Base-by-base conservation (phyloP, 805 yeast genomes). In the Candida xyloterini region DNA sequence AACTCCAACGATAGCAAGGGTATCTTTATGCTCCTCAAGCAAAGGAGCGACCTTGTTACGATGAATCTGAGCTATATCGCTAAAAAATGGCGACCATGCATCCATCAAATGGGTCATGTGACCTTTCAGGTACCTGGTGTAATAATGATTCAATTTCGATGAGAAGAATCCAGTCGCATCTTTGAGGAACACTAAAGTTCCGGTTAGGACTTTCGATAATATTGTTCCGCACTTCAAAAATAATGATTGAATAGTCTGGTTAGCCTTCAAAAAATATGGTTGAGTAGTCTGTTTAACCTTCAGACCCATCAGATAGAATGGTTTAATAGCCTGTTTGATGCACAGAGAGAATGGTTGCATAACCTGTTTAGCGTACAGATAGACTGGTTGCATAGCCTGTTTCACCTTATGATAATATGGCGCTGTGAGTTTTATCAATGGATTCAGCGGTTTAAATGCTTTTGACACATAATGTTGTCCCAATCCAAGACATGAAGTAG, bases 51-150 rank as follows among this genome's bases (percentile, higher is more conserved):
- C 10, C 22, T 33, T 46, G 11, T 29, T 22, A 15, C 38, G 33
- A 34, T 47, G 42, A 11, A 46, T 42, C 14, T 37, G 46, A 14
- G 25, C 26, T 10, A 52, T 14, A 28, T 52, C 55, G 20, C 45
- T 41, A 18, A 49, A 39, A 10, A 51, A 21, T 22, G 57, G 54
- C 9, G 39, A 33, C 30, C 46, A 47, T 5, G 43, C 43, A 5
- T 42, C 42, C 6, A 35, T 33, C 14, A 50, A 15, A 10, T 34
- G 32, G 15, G 32, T 42, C 36, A 50, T 40, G 27, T 46, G 46
- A 10, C 30, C 32, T 7, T 37, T 20, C 11, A 46, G 25, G 18
- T 46, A 42, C 27, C 33, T 37, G 20, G 27, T 10, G 39, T 50
- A 52, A 31, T 37, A 46, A 10, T 42, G 46, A 13, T 13, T 9